Percentiles rank a stretch among this genome's conserved stretches.
Evolutionary conservation across 495 filamentous ascomycete genomes (phyloP).

Genomic region (Hypoxylon rickii): DNA sequence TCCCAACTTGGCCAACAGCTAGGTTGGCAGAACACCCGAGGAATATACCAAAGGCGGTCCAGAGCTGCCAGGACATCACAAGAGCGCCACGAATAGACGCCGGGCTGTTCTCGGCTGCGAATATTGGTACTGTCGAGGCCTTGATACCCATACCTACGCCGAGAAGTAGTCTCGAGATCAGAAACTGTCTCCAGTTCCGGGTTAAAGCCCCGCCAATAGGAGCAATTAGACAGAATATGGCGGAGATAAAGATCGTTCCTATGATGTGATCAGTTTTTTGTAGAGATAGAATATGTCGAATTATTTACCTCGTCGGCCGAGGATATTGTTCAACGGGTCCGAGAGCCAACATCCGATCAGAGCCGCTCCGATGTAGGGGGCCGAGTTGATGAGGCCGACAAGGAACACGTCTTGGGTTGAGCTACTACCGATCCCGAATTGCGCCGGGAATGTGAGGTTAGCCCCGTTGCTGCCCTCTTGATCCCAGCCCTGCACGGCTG

Average conservation of each 20-base stretch:
- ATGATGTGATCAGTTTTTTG: slow-evolving; percentile 3
- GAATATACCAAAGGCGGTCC: slow-evolving; percentile 64
- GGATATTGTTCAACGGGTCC: slow-evolving; percentile 58
- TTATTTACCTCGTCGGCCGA: slow-evolving; percentile 60
- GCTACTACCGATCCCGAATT: slow-evolving; percentile 59
- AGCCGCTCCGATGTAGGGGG: slow-evolving; percentile 49
- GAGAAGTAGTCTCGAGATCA: slow-evolving; percentile 61
- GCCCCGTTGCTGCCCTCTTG: slow-evolving; percentile 77
- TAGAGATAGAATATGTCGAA: neutral
- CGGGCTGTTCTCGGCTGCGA: slow-evolving; percentile 64
- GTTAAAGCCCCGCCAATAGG: slow-evolving; percentile 61
- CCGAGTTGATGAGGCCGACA: slow-evolving; percentile 65
- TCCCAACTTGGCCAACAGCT: slow-evolving; percentile 58
- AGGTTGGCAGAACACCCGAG: slow-evolving; percentile 66
- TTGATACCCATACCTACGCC: slow-evolving; percentile 72
- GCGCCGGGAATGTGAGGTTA: slow-evolving; percentile 64
- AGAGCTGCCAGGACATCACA: slow-evolving; percentile 68
- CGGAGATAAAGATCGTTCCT: slow-evolving; percentile 62
- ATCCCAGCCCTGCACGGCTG: slow-evolving; percentile 74
- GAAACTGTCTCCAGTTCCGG: slow-evolving; percentile 63
- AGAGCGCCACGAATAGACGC: slow-evolving; percentile 64
- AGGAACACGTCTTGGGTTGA: slow-evolving; percentile 58
- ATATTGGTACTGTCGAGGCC: slow-evolving; percentile 65
- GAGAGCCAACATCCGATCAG: slow-evolving; percentile 65
- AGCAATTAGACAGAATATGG: slow-evolving; percentile 62